Percentiles rank a stretch among this genome's conserved stretches.
Evolutionary conservation across 129 eudicot species (phyloP).

Genomic region (Flaveria robusta): DNA sequence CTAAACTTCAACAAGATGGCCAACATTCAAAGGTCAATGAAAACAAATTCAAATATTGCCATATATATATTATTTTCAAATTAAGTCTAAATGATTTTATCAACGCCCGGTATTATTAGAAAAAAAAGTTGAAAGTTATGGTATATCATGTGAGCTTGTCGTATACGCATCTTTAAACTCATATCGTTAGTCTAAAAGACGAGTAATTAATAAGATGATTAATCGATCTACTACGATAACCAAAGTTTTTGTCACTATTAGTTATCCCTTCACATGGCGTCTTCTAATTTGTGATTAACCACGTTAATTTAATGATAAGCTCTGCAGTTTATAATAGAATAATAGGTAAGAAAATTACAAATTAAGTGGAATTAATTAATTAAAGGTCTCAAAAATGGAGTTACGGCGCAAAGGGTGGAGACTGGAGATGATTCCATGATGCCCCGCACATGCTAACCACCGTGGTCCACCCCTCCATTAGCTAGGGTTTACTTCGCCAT

Average conservation of each 20-base stretch:
- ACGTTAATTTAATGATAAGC: constrained; percentile 24
- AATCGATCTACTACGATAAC: too few species aligned
- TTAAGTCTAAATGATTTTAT: not conserved
- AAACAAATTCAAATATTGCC: constrained; percentile 2
- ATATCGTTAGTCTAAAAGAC: constrained; percentile 7
- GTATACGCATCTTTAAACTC: constrained; percentile 15
- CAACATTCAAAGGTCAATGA: not conserved
- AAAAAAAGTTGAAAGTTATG: not conserved
- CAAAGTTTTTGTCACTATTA: constrained; percentile 30
- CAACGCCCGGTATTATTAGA: not conserved
- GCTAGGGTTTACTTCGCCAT: constrained; percentile 12
- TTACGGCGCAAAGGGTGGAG: constrained; percentile 41
- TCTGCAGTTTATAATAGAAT: constrained; percentile 10
- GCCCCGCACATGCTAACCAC: constrained; percentile 34
- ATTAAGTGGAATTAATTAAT: constrained; percentile 7
- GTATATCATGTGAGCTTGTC: not conserved
- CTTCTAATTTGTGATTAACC: constrained; percentile 23
- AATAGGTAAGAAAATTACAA: not conserved
- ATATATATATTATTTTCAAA: not conserved
- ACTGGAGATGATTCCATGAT: constrained; percentile 29
- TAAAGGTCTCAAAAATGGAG: too few species aligned
- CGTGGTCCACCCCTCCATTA: constrained; percentile 34
- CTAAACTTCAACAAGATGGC: not conserved
- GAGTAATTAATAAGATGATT: not conserved
- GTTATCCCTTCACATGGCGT: constrained; percentile 36